Evolutionary conservation across 2,329 filamentous ascomycete species (phyloP), one percentile per base, ranked within the genome.

Genomic region (Fusarium pilosicola): DNA sequence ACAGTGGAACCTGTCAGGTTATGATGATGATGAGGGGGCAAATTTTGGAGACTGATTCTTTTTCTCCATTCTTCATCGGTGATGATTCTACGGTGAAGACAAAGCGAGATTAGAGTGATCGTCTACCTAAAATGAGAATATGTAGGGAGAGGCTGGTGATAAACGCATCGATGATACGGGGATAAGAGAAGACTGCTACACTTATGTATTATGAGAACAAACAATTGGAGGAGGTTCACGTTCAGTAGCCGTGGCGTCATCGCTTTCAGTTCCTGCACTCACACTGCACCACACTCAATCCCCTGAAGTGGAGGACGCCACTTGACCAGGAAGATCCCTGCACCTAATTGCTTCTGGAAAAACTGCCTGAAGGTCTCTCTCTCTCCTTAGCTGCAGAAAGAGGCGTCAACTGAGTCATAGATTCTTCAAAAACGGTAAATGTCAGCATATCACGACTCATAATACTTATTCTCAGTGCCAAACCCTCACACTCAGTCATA

Each of bases 1-100:
- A 46, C 20, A 46, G 66, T 70, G 66, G 67, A 28, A 57, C 60
- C 52, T 32, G 36, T 49, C 67, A 65, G 52, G 67, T 70, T 70
- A 65, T 65, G 46, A 70, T 59, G 66, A 59, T 55, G 24, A 10
- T 28, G 28, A 4, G 15, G 42, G 67, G 65, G 67, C 65, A 55
- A 70, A 70, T 49, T 59, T 54, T 42, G 30, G 28, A 36, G 45
- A 65, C 26, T 55, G 11, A 39, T 24, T 22, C 18, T 3, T 52
- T 36, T 22, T 41, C 42, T 58, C 41, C 42, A 51, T 58, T 51
- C 26, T 28, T 30, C 2, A n/a, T 51, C 26, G 17, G 32, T 62
- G 32, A 28, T 59, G 34, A 30, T 36, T 61, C 36, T 61, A 6
- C 48, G 48, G 36, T 61, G 48, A 26, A 41, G 48, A 26, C n/a